phyloP scores from a whole-genome alignment of 495 filamentous ascomycete genomes.

The Neurospora sp. region DNA sequence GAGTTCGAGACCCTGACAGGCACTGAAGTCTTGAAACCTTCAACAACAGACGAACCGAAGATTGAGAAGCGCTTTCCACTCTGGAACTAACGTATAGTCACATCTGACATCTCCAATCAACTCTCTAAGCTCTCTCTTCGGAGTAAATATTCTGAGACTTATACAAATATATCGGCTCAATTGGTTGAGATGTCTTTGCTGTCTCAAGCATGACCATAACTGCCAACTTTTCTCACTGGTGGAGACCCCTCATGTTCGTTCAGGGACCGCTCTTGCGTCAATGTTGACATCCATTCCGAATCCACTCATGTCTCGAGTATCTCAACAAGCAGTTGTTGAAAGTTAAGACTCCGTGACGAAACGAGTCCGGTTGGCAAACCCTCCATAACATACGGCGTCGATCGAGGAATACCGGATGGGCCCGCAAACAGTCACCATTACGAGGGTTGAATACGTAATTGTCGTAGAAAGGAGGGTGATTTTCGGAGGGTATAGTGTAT shows the following conservation, averaged over 20 bases:
- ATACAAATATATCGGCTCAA: neutral
- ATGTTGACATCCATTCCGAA: neutral
- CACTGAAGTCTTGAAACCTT: neutral
- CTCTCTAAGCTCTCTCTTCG: neutral
- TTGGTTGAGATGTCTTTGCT: neutral
- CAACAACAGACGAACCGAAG: neutral
- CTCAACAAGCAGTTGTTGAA: neutral
- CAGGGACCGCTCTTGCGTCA: neutral
- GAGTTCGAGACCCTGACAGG: neutral
- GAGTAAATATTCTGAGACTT: neutral
- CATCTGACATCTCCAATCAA: neutral
- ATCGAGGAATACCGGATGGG: neutral
- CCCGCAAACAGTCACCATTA: neutral
- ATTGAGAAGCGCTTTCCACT: neutral
- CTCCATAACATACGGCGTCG: neutral
- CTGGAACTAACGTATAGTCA: neutral
- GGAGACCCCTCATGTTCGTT: neutral
- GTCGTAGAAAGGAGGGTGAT: neutral
- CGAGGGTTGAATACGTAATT: neutral
- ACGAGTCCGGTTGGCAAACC: neutral
- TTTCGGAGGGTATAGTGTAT: neutral
- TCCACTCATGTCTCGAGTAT: neutral
- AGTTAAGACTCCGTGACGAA: neutral
- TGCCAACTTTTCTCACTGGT: neutral
- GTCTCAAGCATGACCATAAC: neutral